phyloP scores from a whole-genome alignment of 108 stramenopile species.

The Cyclotella baltica region DNA sequence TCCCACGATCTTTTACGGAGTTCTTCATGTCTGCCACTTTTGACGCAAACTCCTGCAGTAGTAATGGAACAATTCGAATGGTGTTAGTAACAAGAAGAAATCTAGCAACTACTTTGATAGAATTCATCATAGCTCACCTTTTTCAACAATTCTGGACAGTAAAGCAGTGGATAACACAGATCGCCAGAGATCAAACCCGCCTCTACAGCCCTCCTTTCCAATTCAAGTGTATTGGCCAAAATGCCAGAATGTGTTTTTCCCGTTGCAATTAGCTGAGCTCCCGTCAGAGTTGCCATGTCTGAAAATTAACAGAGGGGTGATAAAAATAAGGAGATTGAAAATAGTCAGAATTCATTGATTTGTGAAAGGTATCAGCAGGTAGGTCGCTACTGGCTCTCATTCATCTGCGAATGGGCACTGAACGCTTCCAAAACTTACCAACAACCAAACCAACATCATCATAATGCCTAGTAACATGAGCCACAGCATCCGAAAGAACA shows the following conservation, averaged over 20 bases:
- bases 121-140: conserved; percentile 68
- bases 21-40: conserved; percentile 92
- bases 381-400: conserved; percentile 34
- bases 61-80: too few species aligned
- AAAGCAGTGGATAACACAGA: conserved; percentile 77
- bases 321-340: conserved; percentile 30
- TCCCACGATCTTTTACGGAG: conserved; percentile 80
- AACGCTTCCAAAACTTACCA: too few species aligned
- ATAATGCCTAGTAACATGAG: conserved; percentile 71
- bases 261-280: conserved; percentile 85
- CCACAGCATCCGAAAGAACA: conserved; percentile 82
- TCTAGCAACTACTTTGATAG: too few species aligned
- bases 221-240: conserved; percentile 70
- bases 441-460: conserved; percentile 37
- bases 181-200: conserved; percentile 70
- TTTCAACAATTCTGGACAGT: conserved; percentile 81
- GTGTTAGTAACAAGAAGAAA: too few species aligned
- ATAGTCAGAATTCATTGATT: conserved; percentile 21
- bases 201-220: conserved; percentile 65
- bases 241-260: conserved; percentile 80
- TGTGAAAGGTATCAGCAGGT: too few species aligned
- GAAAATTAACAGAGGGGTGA: too few species aligned
- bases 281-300: conserved; percentile 91
- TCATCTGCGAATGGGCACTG: too few species aligned
- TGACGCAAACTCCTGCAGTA: conserved; percentile 4